A percentile compares a stretch with the other conserved stretches of the same genome.
Evolutionary conservation across 352 stramenopile genomes (phyloP).

Genomic region (Phytophthora constricta): DNA sequence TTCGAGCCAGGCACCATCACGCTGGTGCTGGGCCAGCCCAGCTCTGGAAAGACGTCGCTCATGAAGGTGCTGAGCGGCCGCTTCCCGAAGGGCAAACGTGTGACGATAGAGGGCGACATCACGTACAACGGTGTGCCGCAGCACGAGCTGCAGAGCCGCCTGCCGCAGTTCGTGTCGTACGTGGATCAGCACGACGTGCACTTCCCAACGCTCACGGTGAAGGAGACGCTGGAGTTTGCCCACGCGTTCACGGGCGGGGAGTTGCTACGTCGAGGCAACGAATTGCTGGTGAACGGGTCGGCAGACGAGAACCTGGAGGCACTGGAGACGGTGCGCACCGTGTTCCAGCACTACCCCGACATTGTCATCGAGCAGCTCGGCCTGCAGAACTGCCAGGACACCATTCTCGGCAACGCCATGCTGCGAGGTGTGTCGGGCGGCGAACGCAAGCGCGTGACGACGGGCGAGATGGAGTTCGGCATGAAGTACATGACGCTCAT

Average conservation of each 20-base stretch:
- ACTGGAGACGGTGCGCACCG: slow-evolving; percentile 16
- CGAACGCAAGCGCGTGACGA: slow-evolving; percentile 91
- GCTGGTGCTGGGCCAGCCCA: slow-evolving; percentile 28
- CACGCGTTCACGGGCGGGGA: slow-evolving; percentile 67
- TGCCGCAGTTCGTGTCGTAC: slow-evolving; percentile 59
- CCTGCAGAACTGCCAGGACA: slow-evolving; percentile 51
- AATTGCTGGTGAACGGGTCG: slow-evolving; percentile 31
- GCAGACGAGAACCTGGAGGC: slow-evolving; percentile 36
- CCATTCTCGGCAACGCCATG: slow-evolving; percentile 53
- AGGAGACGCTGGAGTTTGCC: slow-evolving; percentile 55
- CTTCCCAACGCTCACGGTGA: slow-evolving; percentile 72
- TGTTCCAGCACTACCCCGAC: slow-evolving; percentile 47
- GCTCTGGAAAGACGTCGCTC: slow-evolving; percentile 34
- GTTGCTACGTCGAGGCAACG: slow-evolving; percentile 17
- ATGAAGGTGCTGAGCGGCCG: slow-evolving; percentile 40
- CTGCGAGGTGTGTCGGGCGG: slow-evolving; percentile 70
- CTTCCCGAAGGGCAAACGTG: slow-evolving; percentile 34
- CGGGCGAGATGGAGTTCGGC: slow-evolving; percentile 90
- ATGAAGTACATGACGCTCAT: slow-evolving; percentile 76
- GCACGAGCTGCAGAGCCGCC: slow-evolving; percentile 15
- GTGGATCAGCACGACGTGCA: slow-evolving; percentile 57
- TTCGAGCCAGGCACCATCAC: slow-evolving; percentile 38
- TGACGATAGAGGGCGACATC: slow-evolving; percentile 32
- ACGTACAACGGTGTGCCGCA: slow-evolving; percentile 43
- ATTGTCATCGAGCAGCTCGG: slow-evolving; percentile 54